Evolutionary conservation across 2,329 filamentous ascomycete genomes (phyloP).

Genomic region (Alternaria gaisen): DNA sequence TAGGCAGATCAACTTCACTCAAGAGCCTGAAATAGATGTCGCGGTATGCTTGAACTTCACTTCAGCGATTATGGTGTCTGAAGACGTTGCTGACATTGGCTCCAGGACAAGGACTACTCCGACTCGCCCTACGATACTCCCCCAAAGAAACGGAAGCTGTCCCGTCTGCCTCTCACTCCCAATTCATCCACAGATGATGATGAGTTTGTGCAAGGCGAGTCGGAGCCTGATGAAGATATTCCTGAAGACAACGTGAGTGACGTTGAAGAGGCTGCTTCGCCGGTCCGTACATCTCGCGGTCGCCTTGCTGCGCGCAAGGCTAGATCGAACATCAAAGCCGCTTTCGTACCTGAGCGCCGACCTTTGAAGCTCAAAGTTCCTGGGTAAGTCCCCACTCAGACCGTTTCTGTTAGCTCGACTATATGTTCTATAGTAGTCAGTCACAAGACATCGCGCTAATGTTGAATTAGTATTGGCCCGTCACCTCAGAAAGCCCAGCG

Average conservation of each 20-base stretch:
- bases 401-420: neutral
- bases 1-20: slow-evolving; percentile 15
- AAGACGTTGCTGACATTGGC: neutral
- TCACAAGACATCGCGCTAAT: neutral
- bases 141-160: slow-evolving; percentile 22
- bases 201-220: slow-evolving; percentile 25
- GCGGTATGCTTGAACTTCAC: slow-evolving; percentile 6
- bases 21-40: slow-evolving; percentile 9
- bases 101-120: slow-evolving; percentile 18
- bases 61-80: neutral
- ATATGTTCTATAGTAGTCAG: too few species aligned
- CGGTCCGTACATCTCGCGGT: neutral
- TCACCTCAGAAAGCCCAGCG: neutral
- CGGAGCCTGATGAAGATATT: slow-evolving; percentile 21
- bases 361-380: neutral
- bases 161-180: neutral
- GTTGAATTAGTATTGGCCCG: neutral
- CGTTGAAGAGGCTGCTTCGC: slow-evolving; percentile 1
- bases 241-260: slow-evolving; percentile 8
- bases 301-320: slow-evolving; percentile 23
- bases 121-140: slow-evolving; percentile 13
- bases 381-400: neutral
- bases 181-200: slow-evolving; percentile 22
- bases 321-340: slow-evolving; percentile 17
- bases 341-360: neutral